Evolutionary conservation across 2,329 filamentous ascomycete genomes (phyloP).

Genomic region (Tolypocladium amazonense): DNA sequence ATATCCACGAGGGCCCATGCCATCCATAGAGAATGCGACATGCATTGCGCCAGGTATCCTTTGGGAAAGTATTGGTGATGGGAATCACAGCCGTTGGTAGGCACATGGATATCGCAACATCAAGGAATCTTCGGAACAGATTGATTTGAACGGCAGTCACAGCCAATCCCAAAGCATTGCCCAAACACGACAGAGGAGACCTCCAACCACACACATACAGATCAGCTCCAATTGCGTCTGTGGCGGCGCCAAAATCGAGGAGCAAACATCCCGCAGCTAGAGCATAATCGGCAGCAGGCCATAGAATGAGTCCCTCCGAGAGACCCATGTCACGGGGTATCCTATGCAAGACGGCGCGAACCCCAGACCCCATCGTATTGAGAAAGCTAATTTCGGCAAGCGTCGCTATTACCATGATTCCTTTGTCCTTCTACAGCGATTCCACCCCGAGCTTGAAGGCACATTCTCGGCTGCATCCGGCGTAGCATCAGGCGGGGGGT

Average conservation of each 20-base stretch:
- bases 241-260: conserved; percentile 24
- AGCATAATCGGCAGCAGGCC: conserved; percentile 18
- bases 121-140: conserved; percentile 22
- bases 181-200: conserved; percentile 19
- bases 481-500: not conserved
- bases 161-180: conserved; percentile 20
- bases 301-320: conserved; percentile 17
- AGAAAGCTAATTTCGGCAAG: conserved; percentile 23
- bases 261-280: conserved; percentile 18
- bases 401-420: conserved; percentile 18
- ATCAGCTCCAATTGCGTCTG: conserved; percentile 24
- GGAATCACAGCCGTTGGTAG: conserved; percentile 25
- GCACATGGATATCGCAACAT: conserved; percentile 25
- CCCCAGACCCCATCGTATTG: conserved; percentile 25
- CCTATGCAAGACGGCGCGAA: conserved; percentile 24
- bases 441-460: not conserved
- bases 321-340: conserved; percentile 24
- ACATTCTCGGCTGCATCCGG: not conserved
- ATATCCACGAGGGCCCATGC: conserved; percentile 35
- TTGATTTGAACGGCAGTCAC: conserved; percentile 25
- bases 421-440: not conserved
- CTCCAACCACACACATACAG: conserved; percentile 22
- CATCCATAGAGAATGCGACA: conserved; percentile 31
- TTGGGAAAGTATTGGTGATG: conserved; percentile 25
- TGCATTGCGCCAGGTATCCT: conserved; percentile 25